A percentile compares a stretch with the other conserved stretches of the same genome.
These are phyloP conservation scores for Musa beccarii DNA, from an alignment of 176 grass and related monocot species.

Conservation along the genomic window DNA sequence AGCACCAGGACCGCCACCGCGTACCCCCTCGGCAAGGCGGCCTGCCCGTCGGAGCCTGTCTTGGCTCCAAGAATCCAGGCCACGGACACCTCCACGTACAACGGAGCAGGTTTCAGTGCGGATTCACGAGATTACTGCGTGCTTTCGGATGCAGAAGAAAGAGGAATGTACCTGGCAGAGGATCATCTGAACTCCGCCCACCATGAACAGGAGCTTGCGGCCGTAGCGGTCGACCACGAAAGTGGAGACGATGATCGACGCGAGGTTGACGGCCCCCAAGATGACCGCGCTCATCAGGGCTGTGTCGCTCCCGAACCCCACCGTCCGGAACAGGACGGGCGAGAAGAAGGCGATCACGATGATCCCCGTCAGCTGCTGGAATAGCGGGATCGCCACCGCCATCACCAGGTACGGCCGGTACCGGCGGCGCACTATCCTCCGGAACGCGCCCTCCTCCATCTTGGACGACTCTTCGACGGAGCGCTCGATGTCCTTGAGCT, in stretches of 20 bases:
- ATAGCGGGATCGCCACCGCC: constrained; percentile 59
- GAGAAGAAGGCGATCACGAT: constrained; percentile 75
- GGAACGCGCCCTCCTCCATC: constrained; percentile 53
- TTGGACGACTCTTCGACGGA: constrained; percentile 24
- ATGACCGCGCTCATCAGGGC: constrained; percentile 62
- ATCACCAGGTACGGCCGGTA: constrained; percentile 74
- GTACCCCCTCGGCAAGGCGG: constrained; percentile 32
- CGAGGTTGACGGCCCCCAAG: constrained; percentile 49
- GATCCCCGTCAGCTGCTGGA: constrained; percentile 84
- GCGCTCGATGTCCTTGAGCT: constrained; percentile 32
- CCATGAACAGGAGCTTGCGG: constrained; percentile 68
- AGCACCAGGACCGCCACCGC: constrained; percentile 45
- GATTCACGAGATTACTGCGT: no score
- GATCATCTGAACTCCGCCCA: constrained; percentile 57
- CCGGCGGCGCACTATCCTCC: constrained; percentile 35
- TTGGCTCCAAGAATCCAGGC: constrained; percentile 65
- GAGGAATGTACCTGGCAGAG: constrained; percentile 32
- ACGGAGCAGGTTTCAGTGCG: no score
- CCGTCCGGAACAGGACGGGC: constrained; percentile 64
- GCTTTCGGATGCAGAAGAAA: no score
- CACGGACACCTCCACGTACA: constrained; percentile 32
- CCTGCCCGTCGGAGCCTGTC: constrained; percentile 27
- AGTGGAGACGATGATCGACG: constrained; percentile 42
- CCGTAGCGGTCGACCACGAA: constrained; percentile 64
- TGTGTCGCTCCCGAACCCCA: constrained; percentile 62